Evolutionary conservation across 2,329 filamentous ascomycete species (phyloP).

Genomic region (Laburnicola sp.): DNA sequence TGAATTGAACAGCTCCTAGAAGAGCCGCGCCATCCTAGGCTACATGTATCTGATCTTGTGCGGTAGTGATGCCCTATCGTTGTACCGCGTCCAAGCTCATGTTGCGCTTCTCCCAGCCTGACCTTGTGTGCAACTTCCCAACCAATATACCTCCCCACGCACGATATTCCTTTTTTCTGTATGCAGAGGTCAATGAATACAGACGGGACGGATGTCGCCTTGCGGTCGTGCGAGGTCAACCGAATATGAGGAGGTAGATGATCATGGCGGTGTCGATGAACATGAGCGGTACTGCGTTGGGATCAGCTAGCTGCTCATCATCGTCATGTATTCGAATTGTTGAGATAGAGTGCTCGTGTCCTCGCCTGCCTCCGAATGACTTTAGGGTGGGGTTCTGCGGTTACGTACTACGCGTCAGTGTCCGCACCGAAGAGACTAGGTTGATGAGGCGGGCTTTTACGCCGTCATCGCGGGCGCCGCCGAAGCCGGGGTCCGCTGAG

Average conservation of each 20-base stretch:
- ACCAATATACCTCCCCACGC: background rate
- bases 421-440: conserved; percentile 85
- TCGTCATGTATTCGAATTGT: background rate
- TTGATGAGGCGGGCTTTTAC: conserved; percentile 87
- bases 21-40: no score
- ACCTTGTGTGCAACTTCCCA: no score
- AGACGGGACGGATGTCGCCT: background rate
- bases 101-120: no score
- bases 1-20: no score
- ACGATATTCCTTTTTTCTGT: no score
- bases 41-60: no score
- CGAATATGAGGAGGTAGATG: conserved; percentile 42
- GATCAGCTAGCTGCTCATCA: conserved; percentile 12
- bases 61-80: no score
- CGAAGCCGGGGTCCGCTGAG: conserved; percentile 74
- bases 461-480: conserved; percentile 68
- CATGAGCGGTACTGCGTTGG: conserved; percentile 42
- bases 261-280: conserved; percentile 47
- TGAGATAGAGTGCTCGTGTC: background rate
- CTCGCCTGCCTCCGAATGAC: background rate
- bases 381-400: background rate
- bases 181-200: background rate
- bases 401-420: conserved; percentile 84
- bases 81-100: no score
- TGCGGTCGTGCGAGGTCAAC: conserved; percentile 25